Evolutionary conservation across 306 rosid genomes (phyloP), one percentile per base, ranked within the genome.

Genomic region (Lathyrus oleraceus): DNA sequence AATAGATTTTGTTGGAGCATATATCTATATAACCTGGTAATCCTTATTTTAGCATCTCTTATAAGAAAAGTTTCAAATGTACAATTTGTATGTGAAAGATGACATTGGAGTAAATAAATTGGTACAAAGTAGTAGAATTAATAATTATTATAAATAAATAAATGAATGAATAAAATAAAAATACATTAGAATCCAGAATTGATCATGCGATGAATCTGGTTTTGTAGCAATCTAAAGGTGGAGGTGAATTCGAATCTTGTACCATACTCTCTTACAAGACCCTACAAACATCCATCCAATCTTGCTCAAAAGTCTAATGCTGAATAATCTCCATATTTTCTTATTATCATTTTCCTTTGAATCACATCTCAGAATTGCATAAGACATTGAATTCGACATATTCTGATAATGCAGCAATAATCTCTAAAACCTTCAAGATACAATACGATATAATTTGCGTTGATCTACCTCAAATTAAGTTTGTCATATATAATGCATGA

Each of bases 261-360:
- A 81, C 85, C 85, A 81, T 5, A 64, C 38, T 72, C 16, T 76
- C 78, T 81, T 81, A 14, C 42, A 71, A 76, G 13, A 60, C 32
- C 84, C 81, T 10, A 76, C 67, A 10, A 76, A 51, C 0, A 6
- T 53, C 84, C 84, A 81, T 19, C 69, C 72, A 8, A 16, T 43
- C 54, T n/a, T 65, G n/a, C 51, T 15, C 4, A 75, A 1, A 35
- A 16, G 15, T 1, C n/a, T 21, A 0, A 21, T 6, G 44, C 72
- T 45, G 14, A 19, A 62, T 0, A 40, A 17, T 5, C 56, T 65
- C 10, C 11, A 23, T 47, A 25, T 56, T 25, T 45, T 17, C 14
- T 43, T 57, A 10, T 54, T 20, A 6, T 63, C 56, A 44, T 71
- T 30, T 53, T 10, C 0, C 47, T n/a, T 64, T 57, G 69, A 9